Evolutionary conservation across 2,329 filamentous ascomycete genomes (phyloP).

Genomic region (Fonsecaea nubica): DNA sequence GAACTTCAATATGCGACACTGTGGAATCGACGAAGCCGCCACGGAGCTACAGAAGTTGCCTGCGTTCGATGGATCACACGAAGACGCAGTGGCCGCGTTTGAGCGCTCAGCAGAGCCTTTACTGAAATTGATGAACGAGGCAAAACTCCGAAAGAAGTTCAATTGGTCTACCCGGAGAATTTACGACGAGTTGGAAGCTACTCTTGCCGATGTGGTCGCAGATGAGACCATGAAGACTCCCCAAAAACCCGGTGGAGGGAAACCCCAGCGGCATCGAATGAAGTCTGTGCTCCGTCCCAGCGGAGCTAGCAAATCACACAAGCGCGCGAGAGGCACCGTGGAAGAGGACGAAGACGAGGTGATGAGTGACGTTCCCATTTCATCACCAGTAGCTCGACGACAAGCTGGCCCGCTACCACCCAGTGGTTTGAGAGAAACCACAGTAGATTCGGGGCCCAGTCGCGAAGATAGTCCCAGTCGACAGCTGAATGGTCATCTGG

Average conservation of each 20-base stretch:
- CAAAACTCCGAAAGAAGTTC: slow-evolving; percentile 41
- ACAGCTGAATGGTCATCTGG: slow-evolving; percentile 40
- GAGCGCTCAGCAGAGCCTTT: slow-evolving; percentile 37
- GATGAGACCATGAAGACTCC: slow-evolving; percentile 39
- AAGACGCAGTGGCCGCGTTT: slow-evolving; percentile 37
- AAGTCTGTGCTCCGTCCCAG: slow-evolving; percentile 56
- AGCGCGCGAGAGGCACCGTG: slow-evolving; percentile 47
- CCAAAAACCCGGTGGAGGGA: slow-evolving; percentile 22
- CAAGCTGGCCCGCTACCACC: slow-evolving; percentile 24
- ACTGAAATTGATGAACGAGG: slow-evolving; percentile 40
- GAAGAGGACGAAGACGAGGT: slow-evolving; percentile 45
- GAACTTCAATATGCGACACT: slow-evolving; percentile 40
- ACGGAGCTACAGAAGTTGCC: slow-evolving; percentile 37
- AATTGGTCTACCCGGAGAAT: slow-evolving; percentile 41
- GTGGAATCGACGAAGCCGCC: slow-evolving; percentile 39
- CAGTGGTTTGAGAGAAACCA: slow-evolving; percentile 30
- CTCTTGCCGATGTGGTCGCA: slow-evolving; percentile 39
- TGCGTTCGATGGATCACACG: slow-evolving; percentile 33
- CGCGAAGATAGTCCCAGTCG: slow-evolving; percentile 40
- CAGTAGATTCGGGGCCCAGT: slow-evolving; percentile 32
- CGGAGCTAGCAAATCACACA: slow-evolving; percentile 51
- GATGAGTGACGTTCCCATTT: slow-evolving; percentile 43
- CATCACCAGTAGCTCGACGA: slow-evolving; percentile 43
- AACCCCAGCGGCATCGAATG: slow-evolving; percentile 39
- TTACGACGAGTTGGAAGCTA: slow-evolving; percentile 41